Evolutionary conservation across 2,329 filamentous ascomycete genomes (phyloP), one percentile per base, ranked within the genome.

Genomic region (Tolypocladium tropicale): DNA sequence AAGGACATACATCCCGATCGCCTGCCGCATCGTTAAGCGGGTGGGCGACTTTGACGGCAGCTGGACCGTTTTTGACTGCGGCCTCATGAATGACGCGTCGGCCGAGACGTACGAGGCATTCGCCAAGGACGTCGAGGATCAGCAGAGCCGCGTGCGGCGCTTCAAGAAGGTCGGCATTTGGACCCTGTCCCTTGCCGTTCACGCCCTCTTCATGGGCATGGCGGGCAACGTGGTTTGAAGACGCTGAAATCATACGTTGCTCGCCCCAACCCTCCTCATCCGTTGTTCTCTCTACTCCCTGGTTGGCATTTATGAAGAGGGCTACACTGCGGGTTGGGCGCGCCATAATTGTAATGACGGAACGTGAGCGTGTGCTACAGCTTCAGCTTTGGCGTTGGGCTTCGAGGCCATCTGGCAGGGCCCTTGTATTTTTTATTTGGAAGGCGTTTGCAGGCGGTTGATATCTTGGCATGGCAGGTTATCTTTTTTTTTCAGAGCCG

Each of bases 151-250:
- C 54, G 87, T 90, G 63, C 81, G 93, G 53, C 81, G 94, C 49
- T 87, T 99, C 68, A 95, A 92, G 70, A 96, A 97, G 73, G 94
- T 96, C 32, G 94, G 94, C 34, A 86, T 97, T 65, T 99, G 94
- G 94, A 96, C 91, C 3, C 78, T 97, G 56, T 92, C 93, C 64
- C 76, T 99, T 56, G 90, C 93, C 7, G 89, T 93, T 9, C 94
- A 99, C 69, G 94, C 93, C 3, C 80, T 99, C 37, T 94, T 97
- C 68, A 88, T 97, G 75, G 94, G 94, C 11, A 88, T 97, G 78
- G 93, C 92, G 5, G 93, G 93, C 18, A 94, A 91, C 61, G 75
- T 85, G 58, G 78, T 84, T 53, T 83, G 63, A 54, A 66, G 36
- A 11, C 25, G 14, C 32, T 11, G 25, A 41, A 25, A 14, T n/a